Conservation (phyloP, 345 rosid genomes). For the Murraya koenigii region DNA sequence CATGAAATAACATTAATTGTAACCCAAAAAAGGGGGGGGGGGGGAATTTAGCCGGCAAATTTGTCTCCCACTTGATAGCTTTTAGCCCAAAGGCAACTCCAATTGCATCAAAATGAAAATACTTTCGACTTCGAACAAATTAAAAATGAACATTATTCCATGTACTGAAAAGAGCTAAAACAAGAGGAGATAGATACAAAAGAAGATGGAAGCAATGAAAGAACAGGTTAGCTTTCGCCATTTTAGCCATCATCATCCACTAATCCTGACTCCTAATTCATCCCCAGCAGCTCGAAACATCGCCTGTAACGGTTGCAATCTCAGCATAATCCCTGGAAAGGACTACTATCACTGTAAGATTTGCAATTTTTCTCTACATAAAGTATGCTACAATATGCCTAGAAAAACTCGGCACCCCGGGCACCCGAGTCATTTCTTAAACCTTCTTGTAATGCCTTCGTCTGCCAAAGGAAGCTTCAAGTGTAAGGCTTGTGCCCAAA, state of each 20-base stretch:
- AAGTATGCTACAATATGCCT: slow-evolving; percentile 40
- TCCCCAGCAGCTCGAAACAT: neutral
- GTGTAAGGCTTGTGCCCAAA: slow-evolving; percentile 43
- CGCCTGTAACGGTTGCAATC: slow-evolving; percentile 38
- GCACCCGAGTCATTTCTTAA: slow-evolving; percentile 35
- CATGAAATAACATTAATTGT: too few relatives aligned
- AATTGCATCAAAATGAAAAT: neutral
- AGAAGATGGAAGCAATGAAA: neutral
- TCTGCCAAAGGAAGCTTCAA: slow-evolving; percentile 9
- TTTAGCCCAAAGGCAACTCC: neutral
- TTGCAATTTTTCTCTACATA: slow-evolving; percentile 43
- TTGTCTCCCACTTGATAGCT: neutral
- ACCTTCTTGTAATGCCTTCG: slow-evolving; percentile 27
- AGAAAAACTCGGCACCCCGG: slow-evolving; percentile 36
- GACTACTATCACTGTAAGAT: slow-evolving; percentile 40
- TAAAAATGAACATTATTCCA: neutral
- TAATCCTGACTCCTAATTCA: slow-evolving; percentile 1
- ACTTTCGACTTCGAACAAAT: neutral
- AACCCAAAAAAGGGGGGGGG: too few relatives aligned
- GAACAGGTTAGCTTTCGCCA: slow-evolving; percentile 23
- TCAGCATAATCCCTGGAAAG: slow-evolving; percentile 25
- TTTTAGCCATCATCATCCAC: slow-evolving; percentile 50
- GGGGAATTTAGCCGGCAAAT: slow-evolving; percentile 13
- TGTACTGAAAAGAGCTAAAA: neutral
- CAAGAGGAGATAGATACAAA: neutral